Evolutionary conservation across 108 stramenopile species (phyloP).

Genomic region (Poteriospumella lacustris): DNA sequence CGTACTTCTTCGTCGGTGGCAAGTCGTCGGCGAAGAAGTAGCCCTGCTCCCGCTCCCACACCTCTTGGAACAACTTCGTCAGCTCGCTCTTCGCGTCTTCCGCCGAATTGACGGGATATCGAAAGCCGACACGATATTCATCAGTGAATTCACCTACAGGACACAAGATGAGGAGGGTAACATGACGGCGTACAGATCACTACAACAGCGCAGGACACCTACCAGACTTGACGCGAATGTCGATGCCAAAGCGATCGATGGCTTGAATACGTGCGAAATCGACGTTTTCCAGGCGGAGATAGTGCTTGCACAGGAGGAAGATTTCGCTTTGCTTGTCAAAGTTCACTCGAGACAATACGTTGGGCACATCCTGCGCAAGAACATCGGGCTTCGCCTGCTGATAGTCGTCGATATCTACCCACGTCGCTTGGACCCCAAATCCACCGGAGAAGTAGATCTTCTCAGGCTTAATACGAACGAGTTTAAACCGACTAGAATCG

Average conservation of each 20-base stretch:
- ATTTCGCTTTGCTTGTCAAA: slow-evolving; percentile 53
- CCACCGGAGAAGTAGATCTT: slow-evolving; percentile 92
- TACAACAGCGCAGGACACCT: too few species aligned
- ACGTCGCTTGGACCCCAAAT: slow-evolving; percentile 84
- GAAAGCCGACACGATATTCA: slow-evolving; percentile 88
- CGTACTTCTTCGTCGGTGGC: background rate
- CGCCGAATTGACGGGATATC: slow-evolving; percentile 75
- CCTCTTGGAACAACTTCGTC: slow-evolving; percentile 92
- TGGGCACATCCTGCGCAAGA: slow-evolving; percentile 78
- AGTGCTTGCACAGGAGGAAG: slow-evolving; percentile 46
- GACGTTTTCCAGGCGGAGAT: slow-evolving; percentile 62
- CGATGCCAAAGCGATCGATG: slow-evolving; percentile 90
- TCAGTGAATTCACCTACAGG: slow-evolving; percentile 64
- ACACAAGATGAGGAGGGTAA: background rate
- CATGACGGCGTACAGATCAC: background rate
- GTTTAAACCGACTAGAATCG: slow-evolving; percentile 82
- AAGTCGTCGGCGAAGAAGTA: slow-evolving; percentile 57
- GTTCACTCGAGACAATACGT: slow-evolving; percentile 67
- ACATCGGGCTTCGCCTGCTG: slow-evolving; percentile 75
- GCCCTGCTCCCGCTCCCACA: slow-evolving; percentile 84
- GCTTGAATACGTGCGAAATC: slow-evolving; percentile 70
- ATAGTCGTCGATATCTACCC: slow-evolving; percentile 82
- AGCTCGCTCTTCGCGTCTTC: slow-evolving; percentile 96
- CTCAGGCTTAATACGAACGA: slow-evolving; percentile 74
- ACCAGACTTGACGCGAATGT: slow-evolving; percentile 74